phyloP scores from a whole-genome alignment of 345 rosid species.

The Linum tenue region DNA sequence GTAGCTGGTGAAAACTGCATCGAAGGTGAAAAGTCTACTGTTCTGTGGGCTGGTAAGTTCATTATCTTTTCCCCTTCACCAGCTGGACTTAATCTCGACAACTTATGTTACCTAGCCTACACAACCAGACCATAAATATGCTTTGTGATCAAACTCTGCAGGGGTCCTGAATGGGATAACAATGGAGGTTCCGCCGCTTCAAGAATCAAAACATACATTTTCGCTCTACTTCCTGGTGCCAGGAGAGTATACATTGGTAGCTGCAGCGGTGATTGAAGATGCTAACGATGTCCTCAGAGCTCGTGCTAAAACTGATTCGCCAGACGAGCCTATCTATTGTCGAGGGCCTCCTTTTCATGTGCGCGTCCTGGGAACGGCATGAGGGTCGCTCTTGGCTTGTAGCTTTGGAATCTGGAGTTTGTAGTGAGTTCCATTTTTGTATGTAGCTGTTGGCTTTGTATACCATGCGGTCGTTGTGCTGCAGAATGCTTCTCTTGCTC shows the following conservation, averaged over 20 bases:
- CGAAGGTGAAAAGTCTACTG: constrained; percentile 82
- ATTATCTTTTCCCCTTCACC: not conserved
- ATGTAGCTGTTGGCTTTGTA: too few relatives aligned
- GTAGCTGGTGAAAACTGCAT: constrained; percentile 91
- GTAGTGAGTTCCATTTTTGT: too few relatives aligned
- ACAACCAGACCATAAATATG: too few relatives aligned
- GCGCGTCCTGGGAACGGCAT: constrained; percentile 56
- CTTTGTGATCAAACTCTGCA: not conserved
- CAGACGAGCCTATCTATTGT: constrained; percentile 83
- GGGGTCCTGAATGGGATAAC: constrained; percentile 70
- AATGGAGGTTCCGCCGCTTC: constrained; percentile 68
- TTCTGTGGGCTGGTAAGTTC: constrained; percentile 77
- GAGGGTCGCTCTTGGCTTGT: constrained; percentile 5
- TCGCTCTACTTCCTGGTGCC: constrained; percentile 85
- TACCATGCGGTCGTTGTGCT: too few relatives aligned
- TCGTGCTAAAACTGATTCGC: constrained; percentile 56
- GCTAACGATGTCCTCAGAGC: constrained; percentile 79
- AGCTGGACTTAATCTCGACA: not conserved
- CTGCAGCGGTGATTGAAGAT: constrained; percentile 80
- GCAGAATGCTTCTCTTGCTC: too few relatives aligned
- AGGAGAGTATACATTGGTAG: constrained; percentile 80
- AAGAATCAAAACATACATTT: constrained; percentile 66
- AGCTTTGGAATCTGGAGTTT: too few relatives aligned
- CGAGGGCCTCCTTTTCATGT: constrained; percentile 91
- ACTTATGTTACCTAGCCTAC: too few relatives aligned